Evolutionary conservation across 768 basidiomycete species (phyloP), one percentile per base, ranked within the genome.

Genomic region (Boletellus emodensis): DNA sequence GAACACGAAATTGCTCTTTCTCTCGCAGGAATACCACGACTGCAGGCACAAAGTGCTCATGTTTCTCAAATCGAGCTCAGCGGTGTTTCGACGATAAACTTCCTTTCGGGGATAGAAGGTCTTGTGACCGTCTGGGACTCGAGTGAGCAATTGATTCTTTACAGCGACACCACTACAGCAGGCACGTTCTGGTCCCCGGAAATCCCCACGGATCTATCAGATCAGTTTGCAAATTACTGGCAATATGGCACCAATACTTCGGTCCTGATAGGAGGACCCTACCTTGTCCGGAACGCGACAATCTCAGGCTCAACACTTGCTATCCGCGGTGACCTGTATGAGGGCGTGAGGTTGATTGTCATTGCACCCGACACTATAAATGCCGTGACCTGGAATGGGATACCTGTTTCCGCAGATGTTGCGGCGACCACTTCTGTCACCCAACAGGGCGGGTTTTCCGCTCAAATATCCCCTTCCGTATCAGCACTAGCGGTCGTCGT

Each of bases 111-210:
- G 6, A 69, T 80, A 46, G 59, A 72, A 32, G 84, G 83, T 4
- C 68, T 87, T 4, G 70, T 84, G 37, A 81, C 84, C 0, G 58
- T 88, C 24, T 81, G 79, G 72, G 87, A 90, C 54, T 83, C 85
- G 0, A 71, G 77, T 39, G 76, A 75, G 1, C 84, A 87, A 57
- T 74, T 90, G 17, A 66, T 93, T 24, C 68, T 91, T 12, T 90
- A 75, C 58, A 79, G 81, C 7, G 88, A 91, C 60, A 75, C 81
- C 0, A 69, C 61, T 13, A 85, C 85, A 0, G 83, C 84, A 3
- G 78, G 75, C 28, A 84, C 83, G 0, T 89, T 90, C 72, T 93
- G 86, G 83, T 75, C 84, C 5, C 91, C 91, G 2, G 75, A 79
- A 15, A 72, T 91, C 38, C 66, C 82, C 6, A 67, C 70, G 1